Evolutionary conservation across 2,329 filamentous ascomycete species (phyloP).

Genomic region (Penicillium sp.): DNA sequence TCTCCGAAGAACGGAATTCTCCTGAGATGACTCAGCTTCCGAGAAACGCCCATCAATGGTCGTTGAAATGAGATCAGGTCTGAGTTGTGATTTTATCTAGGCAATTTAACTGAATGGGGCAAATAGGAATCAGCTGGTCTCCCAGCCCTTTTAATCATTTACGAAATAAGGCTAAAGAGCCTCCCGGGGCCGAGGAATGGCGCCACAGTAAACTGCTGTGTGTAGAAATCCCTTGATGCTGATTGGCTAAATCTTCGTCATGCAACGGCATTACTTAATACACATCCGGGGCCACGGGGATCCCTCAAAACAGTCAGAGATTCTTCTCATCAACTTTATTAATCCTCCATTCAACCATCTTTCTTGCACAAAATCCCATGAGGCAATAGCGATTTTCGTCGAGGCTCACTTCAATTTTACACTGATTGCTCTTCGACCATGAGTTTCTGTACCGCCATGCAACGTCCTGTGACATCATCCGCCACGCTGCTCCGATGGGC

Average conservation of each 20-base stretch:
- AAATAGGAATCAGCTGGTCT: background rate
- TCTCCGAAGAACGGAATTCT: slow-evolving; percentile 9
- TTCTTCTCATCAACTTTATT: slow-evolving; percentile 11
- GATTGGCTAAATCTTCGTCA: slow-evolving; percentile 35
- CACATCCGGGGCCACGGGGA: slow-evolving; percentile 15
- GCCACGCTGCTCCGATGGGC: slow-evolving; percentile 40
- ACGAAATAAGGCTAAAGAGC: background rate
- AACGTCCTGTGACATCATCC: slow-evolving; percentile 49
- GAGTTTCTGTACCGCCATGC: slow-evolving; percentile 39
- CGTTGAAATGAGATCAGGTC: background rate
- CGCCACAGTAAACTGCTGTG: slow-evolving; percentile 26
- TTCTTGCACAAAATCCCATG: slow-evolving; percentile 10
- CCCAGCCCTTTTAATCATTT: background rate
- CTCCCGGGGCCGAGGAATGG: slow-evolving; percentile 19
- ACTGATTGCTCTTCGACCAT: slow-evolving; percentile 28
- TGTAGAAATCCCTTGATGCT: slow-evolving; percentile 39
- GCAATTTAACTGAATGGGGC: background rate
- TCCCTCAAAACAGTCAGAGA: slow-evolving; percentile 24
- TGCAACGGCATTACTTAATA: slow-evolving; percentile 29
- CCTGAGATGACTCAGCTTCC: slow-evolving; percentile 20
- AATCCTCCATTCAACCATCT: slow-evolving; percentile 9
- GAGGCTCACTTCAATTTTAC: background rate
- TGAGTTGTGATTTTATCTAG: background rate
- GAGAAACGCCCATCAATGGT: slow-evolving; percentile 10
- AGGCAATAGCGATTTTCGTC: slow-evolving; percentile 16